A percentile compares a stretch with the other conserved stretches of the same genome.
Evolutionary conservation across 768 basidiomycete species (phyloP).

Genomic region (Suillus tomentosus): DNA sequence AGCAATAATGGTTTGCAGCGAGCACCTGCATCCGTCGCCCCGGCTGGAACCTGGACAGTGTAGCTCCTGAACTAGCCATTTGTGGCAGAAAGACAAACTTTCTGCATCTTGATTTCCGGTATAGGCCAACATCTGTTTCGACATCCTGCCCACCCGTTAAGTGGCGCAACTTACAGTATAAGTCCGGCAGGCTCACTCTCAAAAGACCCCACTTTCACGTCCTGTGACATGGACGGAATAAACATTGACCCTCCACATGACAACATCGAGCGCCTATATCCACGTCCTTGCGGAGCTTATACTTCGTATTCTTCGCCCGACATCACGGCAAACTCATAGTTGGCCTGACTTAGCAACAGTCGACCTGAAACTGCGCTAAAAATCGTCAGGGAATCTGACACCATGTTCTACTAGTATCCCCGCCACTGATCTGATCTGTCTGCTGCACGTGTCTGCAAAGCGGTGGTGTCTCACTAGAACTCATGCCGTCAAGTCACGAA

Average conservation of each 20-base stretch:
- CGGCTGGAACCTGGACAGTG: neutral
- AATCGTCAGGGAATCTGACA: neutral
- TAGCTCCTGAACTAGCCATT: neutral
- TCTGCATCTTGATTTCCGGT: too few species aligned
- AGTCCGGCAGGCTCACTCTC: neutral
- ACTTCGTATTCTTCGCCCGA: neutral
- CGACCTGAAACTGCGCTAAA: neutral
- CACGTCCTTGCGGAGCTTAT: neutral
- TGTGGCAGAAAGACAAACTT: neutral
- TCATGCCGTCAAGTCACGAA: too few species aligned
- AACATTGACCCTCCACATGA: neutral
- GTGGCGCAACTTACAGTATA: neutral
- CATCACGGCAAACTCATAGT: neutral
- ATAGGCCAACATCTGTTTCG: neutral
- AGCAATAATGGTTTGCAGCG: neutral
- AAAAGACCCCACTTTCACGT: neutral
- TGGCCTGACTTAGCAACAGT: neutral
- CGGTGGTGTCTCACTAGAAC: too few species aligned
- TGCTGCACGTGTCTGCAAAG: neutral
- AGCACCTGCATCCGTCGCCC: neutral
- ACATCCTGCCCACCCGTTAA: neutral
- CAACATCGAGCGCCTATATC: neutral
- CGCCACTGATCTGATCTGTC: neutral
- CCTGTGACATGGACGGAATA: neutral
- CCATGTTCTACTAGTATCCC: neutral